These are phyloP conservation scores for Aspergillus heteromorphus DNA, from an alignment of 495 filamentous ascomycete species.

Conservation along the genomic window DNA sequence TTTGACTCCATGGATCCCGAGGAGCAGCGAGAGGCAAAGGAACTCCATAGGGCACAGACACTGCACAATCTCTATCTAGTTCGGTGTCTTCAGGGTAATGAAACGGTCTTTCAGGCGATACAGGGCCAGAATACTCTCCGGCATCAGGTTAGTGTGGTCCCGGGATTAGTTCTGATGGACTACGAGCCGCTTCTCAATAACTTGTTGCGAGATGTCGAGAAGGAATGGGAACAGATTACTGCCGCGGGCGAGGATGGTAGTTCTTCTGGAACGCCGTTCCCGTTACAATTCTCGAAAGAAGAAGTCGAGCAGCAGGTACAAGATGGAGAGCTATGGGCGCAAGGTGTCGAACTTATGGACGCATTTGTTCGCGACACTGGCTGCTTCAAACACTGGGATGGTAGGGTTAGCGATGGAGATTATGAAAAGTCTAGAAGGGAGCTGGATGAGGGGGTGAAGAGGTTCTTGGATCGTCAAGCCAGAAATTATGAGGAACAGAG, in stretches of 20 bases:
- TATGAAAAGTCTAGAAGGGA: conserved; percentile 18
- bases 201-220: conserved; percentile 21
- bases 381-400: conserved; percentile 25
- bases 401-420: conserved; percentile 17
- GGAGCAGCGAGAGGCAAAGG: conserved; percentile 20
- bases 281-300: conserved; percentile 17
- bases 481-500: conserved; percentile 18
- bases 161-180: conserved; percentile 22
- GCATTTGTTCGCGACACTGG: conserved; percentile 19
- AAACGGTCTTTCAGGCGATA: conserved; percentile 19
- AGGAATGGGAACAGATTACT: conserved; percentile 17
- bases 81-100: conserved; percentile 18
- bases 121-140: conserved; percentile 21
- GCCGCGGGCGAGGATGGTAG: conserved; percentile 4
- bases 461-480: conserved; percentile 22
- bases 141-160: conserved; percentile 23
- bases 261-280: conserved; percentile 14
- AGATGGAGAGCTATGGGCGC: conserved; percentile 22
- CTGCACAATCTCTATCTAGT: conserved; percentile 23
- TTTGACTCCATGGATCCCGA: conserved; percentile 18
- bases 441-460: conserved; percentile 20
- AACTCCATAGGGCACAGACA: conserved; percentile 18
- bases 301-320: conserved; percentile 15
- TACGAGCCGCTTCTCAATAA: conserved; percentile 21
- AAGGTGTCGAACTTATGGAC: conserved; percentile 24